Conservation (phyloP, 208 protist genomes). For the Crithidia acanthocephali region DNA sequence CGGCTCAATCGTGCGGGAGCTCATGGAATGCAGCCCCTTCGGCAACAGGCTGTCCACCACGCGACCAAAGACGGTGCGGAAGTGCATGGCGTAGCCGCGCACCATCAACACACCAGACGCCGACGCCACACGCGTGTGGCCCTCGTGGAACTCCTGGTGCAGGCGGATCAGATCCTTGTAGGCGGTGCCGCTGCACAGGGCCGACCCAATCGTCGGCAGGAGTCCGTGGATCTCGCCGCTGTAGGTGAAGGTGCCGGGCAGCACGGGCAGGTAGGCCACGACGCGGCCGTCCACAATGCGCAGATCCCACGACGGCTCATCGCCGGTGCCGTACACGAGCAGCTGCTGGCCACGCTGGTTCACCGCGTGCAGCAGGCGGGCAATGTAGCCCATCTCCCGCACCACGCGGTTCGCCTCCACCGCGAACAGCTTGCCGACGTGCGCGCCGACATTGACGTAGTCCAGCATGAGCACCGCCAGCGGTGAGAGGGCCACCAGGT, state of each 20-base stretch:
- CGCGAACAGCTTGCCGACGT: slow-evolving; percentile 92
- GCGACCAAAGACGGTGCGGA: slow-evolving; percentile 90
- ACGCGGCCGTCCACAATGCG: slow-evolving; percentile 83
- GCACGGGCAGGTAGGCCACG: slow-evolving; percentile 85
- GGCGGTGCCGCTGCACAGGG: slow-evolving; percentile 61
- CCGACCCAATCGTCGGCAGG: slow-evolving; percentile 87
- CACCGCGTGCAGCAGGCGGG: slow-evolving; percentile 64
- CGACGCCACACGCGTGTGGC: slow-evolving; percentile 62
- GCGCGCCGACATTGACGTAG: slow-evolving; percentile 72
- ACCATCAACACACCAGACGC: slow-evolving; percentile 79
- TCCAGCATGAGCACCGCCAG: slow-evolving; percentile 90
- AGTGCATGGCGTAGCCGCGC: slow-evolving; percentile 82
- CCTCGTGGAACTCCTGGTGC: slow-evolving; percentile 83
- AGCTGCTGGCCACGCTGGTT: slow-evolving; percentile 79
- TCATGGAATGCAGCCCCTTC: slow-evolving; percentile 81
- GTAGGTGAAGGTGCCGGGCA: slow-evolving; percentile 82
- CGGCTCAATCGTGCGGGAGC: slow-evolving; percentile 89
- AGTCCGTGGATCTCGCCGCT: slow-evolving; percentile 83
- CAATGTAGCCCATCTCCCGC: slow-evolving; percentile 74
- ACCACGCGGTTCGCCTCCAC: slow-evolving; percentile 76
- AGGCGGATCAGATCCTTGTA: slow-evolving; percentile 90
- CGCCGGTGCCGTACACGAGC: slow-evolving; percentile 69
- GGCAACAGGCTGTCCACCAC: slow-evolving; percentile 91
- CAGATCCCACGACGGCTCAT: slow-evolving; percentile 73
- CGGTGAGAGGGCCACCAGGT: slow-evolving; percentile 76